phyloP scores from a whole-genome alignment of 163 green algal genomes.

The Scenedesmus sp. region DNA sequence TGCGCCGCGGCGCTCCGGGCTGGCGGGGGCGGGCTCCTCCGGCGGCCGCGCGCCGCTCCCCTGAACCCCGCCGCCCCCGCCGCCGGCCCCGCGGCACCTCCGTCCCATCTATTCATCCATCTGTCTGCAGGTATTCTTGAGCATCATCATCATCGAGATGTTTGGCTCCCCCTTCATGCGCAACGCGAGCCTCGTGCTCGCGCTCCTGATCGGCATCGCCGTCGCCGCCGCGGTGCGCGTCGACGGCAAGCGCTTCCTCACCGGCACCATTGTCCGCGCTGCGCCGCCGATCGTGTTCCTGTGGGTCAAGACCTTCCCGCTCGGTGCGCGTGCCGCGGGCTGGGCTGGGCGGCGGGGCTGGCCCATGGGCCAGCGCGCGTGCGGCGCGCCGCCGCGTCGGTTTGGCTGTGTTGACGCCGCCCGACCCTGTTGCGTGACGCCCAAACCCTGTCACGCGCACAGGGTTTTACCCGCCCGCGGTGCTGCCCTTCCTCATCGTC shows the following conservation, averaged over 20 bases:
- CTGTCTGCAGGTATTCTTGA: constrained; percentile 61
- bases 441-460: too few species aligned
- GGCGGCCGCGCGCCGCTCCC: background rate
- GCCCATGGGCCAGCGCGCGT: too few species aligned
- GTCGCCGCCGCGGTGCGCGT: constrained; percentile 58
- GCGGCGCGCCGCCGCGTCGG: too few species aligned
- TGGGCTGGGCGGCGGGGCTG: too few species aligned
- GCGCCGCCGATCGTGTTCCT: constrained; percentile 84
- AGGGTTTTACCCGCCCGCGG: constrained; percentile 76
- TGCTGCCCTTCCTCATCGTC: constrained; percentile 79
- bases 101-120: background rate
- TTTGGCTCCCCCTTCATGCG: constrained; percentile 88
- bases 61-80: background rate
- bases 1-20: too few species aligned
- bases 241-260: constrained; percentile 69
- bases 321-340: constrained; percentile 57
- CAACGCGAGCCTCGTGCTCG: constrained; percentile 75
- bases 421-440: too few species aligned
- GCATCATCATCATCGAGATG: constrained; percentile 80
- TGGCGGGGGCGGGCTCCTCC: too few species aligned
- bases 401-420: too few species aligned
- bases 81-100: background rate
- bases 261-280: constrained; percentile 60
- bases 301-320: constrained; percentile 78
- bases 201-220: constrained; percentile 70